Evolutionary conservation across 2,329 filamentous ascomycete species (phyloP).

Genomic region (Sarocladium oryzae): DNA sequence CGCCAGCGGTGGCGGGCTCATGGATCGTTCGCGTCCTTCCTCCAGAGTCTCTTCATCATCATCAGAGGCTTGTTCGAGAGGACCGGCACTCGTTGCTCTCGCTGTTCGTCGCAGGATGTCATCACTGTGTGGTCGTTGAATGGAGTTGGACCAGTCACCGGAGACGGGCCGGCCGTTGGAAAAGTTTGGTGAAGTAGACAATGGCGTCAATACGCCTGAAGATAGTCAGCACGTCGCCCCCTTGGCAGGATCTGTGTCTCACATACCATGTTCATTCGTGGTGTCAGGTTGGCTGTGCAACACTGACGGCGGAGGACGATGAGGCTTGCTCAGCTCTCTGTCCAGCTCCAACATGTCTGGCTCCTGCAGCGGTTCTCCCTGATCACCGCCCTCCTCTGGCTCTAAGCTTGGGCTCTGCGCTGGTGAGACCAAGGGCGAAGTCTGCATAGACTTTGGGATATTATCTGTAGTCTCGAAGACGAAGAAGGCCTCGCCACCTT

Average conservation of each 20-base stretch:
- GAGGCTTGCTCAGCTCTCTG: conserved; percentile 25
- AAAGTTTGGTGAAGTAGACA: conserved; percentile 47
- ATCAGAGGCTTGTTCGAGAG: conserved; percentile 17
- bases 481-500: conserved; percentile 97
- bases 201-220: conserved; percentile 44
- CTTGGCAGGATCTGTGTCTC: not conserved
- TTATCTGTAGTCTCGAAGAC: conserved; percentile 92
- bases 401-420: conserved; percentile 71
- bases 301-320: conserved; percentile 39
- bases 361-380: conserved; percentile 45
- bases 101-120: conserved; percentile 44
- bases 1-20: conserved; percentile 70
- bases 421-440: conserved; percentile 87
- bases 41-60: conserved; percentile 30
- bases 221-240: not conserved
- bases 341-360: conserved; percentile 66
- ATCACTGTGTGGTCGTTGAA: conserved; percentile 46
- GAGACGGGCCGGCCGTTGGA: conserved; percentile 38
- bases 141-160: conserved; percentile 42
- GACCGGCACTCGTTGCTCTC: conserved; percentile 22
- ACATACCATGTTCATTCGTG: conserved; percentile 23
- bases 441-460: conserved; percentile 90
- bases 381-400: not conserved
- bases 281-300: conserved; percentile 22
- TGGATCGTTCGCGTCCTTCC: conserved; percentile 50